These are phyloP conservation scores for Colletotrichum sp. DNA, from an alignment of 2,329 filamentous ascomycete species.

Conservation along the genomic window DNA sequence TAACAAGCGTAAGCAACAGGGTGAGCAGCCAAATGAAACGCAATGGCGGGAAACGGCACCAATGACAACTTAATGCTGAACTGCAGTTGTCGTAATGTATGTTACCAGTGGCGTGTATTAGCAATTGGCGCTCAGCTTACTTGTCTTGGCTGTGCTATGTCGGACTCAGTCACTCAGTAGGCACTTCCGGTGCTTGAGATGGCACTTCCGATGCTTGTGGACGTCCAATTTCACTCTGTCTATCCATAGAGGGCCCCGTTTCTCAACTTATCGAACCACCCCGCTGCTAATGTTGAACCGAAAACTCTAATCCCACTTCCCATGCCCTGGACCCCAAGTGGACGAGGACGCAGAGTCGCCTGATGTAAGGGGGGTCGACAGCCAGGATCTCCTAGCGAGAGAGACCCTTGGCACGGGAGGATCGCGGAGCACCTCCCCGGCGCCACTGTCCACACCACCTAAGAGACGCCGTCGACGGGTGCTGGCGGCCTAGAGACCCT, in stretches of 20 bases:
- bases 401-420: neutral
- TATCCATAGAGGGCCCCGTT: neutral
- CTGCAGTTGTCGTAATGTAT: neutral
- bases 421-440: constrained; percentile 4
- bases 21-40: neutral
- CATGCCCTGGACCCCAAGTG: neutral
- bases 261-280: neutral
- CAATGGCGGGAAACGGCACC: neutral
- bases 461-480: neutral
- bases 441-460: neutral
- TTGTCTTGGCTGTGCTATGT: neutral
- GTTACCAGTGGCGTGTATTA: neutral
- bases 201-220: neutral
- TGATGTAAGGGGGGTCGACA: neutral
- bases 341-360: neutral
- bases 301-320: constrained; percentile 17
- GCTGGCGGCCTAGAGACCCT: neutral
- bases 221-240: neutral
- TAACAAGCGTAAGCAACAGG: neutral
- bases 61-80: neutral
- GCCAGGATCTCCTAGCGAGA: neutral
- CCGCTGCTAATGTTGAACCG: neutral
- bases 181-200: neutral
- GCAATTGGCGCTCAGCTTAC: neutral
- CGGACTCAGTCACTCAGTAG: neutral